phyloP scores from a whole-genome alignment of 2,329 filamentous ascomycete genomes.

The Bipolaris oryzae region DNA sequence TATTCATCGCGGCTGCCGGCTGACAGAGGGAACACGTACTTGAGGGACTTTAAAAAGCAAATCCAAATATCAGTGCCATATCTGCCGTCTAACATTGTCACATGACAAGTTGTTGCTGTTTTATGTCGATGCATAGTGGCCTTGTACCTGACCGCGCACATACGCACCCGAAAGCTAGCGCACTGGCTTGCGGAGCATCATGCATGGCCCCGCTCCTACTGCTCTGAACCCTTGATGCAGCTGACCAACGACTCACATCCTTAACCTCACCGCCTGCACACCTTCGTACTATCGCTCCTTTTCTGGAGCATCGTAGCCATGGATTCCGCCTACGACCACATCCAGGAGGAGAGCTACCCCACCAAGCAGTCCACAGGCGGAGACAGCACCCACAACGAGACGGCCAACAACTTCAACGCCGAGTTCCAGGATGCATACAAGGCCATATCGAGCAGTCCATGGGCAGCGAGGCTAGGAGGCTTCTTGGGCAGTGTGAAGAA shows the following conservation, averaged over 20 bases:
- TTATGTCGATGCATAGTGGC: slow-evolving; percentile 9
- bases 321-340: slow-evolving; percentile 98
- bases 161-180: slow-evolving; percentile 14
- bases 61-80: background rate
- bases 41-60: background rate
- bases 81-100: background rate
- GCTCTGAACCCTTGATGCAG: slow-evolving; percentile 17
- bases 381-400: slow-evolving; percentile 43
- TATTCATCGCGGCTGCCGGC: background rate
- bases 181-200: slow-evolving; percentile 22
- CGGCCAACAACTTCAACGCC: slow-evolving; percentile 69
- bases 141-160: slow-evolving; percentile 14
- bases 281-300: background rate
- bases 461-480: slow-evolving; percentile 86
- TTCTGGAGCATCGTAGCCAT: slow-evolving; percentile 56
- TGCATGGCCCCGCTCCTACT: slow-evolving; percentile 16
- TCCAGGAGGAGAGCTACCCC: slow-evolving; percentile 75
- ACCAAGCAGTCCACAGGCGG: slow-evolving; percentile 57
- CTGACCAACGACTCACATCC: slow-evolving; percentile 11
- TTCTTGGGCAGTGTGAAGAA: slow-evolving; percentile 92
- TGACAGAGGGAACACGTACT: background rate
- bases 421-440: slow-evolving; percentile 96
- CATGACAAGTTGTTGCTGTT: background rate
- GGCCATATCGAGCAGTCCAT: slow-evolving; percentile 87
- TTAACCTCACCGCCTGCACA: slow-evolving; percentile 15